These are phyloP conservation scores for Globisporangium viniferum DNA, from an alignment of 352 stramenopile genomes.

Conservation along the genomic window DNA sequence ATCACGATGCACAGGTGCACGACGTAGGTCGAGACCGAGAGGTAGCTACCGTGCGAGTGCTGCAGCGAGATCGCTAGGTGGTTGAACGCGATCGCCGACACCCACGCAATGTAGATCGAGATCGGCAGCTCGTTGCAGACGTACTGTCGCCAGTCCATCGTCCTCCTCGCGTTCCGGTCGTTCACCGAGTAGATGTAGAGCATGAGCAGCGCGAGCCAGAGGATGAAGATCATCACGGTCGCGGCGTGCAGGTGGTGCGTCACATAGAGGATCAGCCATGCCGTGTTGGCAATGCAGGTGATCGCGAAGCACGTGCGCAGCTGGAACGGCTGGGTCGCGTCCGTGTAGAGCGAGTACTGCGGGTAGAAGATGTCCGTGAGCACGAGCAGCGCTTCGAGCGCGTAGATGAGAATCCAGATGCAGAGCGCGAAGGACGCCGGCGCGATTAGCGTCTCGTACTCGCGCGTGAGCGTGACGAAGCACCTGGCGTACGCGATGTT, in stretches of 20 bases:
- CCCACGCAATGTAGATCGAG: conserved; percentile 78
- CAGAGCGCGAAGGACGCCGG: conserved; percentile 55
- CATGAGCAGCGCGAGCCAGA: conserved; percentile 71
- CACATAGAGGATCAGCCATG: conserved; percentile 62
- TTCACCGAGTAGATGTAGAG: conserved; percentile 82
- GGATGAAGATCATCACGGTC: conserved; percentile 57
- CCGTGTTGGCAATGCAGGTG: conserved; percentile 62
- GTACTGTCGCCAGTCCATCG: conserved; percentile 66
- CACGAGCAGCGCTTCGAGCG: conserved; percentile 58
- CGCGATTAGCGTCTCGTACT: conserved; percentile 74
- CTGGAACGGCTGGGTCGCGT: conserved; percentile 60
- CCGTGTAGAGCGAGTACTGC: conserved; percentile 63
- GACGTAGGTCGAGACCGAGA: conserved; percentile 60
- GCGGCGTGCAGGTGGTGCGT: conserved; percentile 51
- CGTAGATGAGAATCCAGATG: conserved; percentile 74
- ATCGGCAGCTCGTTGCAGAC: conserved; percentile 73
- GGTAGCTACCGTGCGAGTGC: conserved; percentile 40
- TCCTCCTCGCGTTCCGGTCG: conserved; percentile 44
- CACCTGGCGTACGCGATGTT: conserved; percentile 65
- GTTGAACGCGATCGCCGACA: conserved; percentile 63
- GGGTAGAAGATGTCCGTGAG: conserved; percentile 62
- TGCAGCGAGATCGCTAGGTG: conserved; percentile 72
- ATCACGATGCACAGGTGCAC: conserved; percentile 57
- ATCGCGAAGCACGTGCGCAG: conserved; percentile 63
- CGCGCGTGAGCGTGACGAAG: conserved; percentile 41